These are phyloP conservation scores for Dactylorhiza incarnata DNA, from an alignment of 106 monocot genomes.

Conservation along the genomic window DNA sequence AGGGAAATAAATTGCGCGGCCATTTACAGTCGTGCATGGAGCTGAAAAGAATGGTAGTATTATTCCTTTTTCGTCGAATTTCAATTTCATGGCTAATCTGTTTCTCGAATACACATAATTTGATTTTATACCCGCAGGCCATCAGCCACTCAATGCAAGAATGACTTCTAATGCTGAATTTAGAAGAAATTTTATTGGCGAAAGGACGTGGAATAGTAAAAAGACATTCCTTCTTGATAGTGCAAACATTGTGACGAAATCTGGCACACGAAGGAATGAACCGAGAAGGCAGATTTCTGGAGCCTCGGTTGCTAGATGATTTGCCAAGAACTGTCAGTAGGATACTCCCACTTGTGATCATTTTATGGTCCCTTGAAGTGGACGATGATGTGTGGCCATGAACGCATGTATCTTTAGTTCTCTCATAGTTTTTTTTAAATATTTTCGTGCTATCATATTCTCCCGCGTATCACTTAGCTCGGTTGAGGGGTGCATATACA, in stretches of 20 bases:
- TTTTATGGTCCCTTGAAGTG: no score
- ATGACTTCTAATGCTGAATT: slow-evolving; percentile 6
- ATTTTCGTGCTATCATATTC: no score
- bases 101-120: not conserved
- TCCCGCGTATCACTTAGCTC: no score
- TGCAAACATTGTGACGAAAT: not conserved
- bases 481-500: no score
- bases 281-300: slow-evolving; percentile 8
- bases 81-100: not conserved
- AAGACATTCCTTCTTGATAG: not conserved
- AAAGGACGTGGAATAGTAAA: not conserved
- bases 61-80: not conserved
- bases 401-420: no score
- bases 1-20: slow-evolving; percentile 15
- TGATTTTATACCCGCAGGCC: not conserved
- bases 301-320: slow-evolving; percentile 22
- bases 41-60: not conserved
- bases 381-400: no score
- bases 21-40: slow-evolving; percentile 3
- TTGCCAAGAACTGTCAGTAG: not conserved
- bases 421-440: no score
- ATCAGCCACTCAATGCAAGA: not conserved
- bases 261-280: not conserved
- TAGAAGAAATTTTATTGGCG: not conserved
- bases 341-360: no score